Conservation (phyloP, 2,329 filamentous ascomycete genomes). For the Cytospora paraplurivora region DNA sequence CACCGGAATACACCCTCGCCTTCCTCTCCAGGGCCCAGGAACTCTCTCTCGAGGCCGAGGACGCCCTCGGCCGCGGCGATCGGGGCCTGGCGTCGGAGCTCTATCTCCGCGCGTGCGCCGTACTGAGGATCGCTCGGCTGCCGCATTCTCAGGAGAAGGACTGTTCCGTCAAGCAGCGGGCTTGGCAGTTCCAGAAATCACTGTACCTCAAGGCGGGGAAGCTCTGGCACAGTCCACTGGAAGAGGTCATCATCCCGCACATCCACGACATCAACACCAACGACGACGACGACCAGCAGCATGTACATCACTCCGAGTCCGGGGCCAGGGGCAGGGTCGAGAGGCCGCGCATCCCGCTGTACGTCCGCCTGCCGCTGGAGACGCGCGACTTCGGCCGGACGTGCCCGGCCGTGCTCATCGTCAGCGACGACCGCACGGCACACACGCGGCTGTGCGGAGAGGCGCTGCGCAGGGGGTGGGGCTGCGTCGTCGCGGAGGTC, state of each 20-base stretch:
- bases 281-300: neutral
- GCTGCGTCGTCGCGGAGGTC: constrained; percentile 62
- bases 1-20: constrained; percentile 63
- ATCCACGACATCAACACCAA: constrained; percentile 33
- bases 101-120: constrained; percentile 65
- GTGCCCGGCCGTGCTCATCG: constrained; percentile 54
- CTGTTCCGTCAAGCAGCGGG: constrained; percentile 54
- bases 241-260: constrained; percentile 65
- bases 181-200: constrained; percentile 67
- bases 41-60: constrained; percentile 53
- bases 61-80: constrained; percentile 53
- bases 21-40: constrained; percentile 64
- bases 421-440: constrained; percentile 65
- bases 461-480: constrained; percentile 66
- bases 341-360: constrained; percentile 56
- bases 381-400: constrained; percentile 36
- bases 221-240: constrained; percentile 56
- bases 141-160: constrained; percentile 44
- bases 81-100: constrained; percentile 58
- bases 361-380: constrained; percentile 59
- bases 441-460: constrained; percentile 63
- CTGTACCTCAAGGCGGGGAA: constrained; percentile 60
- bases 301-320: neutral
- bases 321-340: neutral
- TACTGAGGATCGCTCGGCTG: constrained; percentile 73